Base-by-base conservation (phyloP, 2,329 filamentous ascomycete genomes). In the Trichophyton schoenleinii region DNA sequence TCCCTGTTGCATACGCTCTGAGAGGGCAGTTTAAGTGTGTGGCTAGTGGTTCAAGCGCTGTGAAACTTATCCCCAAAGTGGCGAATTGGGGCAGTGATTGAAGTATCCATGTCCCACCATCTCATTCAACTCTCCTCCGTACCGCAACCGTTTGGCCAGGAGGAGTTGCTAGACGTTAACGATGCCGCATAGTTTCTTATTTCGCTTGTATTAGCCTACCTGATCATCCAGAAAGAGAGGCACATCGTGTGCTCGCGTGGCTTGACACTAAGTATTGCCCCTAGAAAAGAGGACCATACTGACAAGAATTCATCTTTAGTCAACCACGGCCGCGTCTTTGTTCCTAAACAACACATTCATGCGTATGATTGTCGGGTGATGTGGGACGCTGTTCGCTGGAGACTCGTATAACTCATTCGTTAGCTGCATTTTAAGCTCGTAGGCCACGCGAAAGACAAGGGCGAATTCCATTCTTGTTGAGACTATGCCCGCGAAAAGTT, bases 41-140 rank as follows among this genome's bases (percentile, higher is more conserved):
- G 52, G 52, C 52, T 55, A 28, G 28, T 55, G 52, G 52, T 28
- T 55, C 28, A n/a, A 31, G n/a, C 9, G 15, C 52, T 7, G 28
- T 34, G 52, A 36, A 34, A 55, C 52, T 55, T 55, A 55, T 55
- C 52, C 28, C 34, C 52, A 55, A 55, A 55, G 52, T 55, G 52
- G 52, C 52, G 52, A 55, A 55, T 55, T 15, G 28, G 52, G 52
- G 52, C 28, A 55, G 52, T 55, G 52, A 55, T 31, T 9, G 25
- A 36, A 11, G 52, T 34, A 55, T 36, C 52, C 52, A 55, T 38
- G 52, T 55, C 52, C 7, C 52, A 55, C 52, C 52, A 55, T 18
- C 25, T 52, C 25, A n/a, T 22, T 52, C 25, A 36, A 55, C n/a
- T 2, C 25, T 55, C 7, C 52, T 38, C 25, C 3, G 46, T 25